Evolutionary conservation across 2,329 filamentous ascomycete species (phyloP).

Genomic region (Lachnellula arida): DNA sequence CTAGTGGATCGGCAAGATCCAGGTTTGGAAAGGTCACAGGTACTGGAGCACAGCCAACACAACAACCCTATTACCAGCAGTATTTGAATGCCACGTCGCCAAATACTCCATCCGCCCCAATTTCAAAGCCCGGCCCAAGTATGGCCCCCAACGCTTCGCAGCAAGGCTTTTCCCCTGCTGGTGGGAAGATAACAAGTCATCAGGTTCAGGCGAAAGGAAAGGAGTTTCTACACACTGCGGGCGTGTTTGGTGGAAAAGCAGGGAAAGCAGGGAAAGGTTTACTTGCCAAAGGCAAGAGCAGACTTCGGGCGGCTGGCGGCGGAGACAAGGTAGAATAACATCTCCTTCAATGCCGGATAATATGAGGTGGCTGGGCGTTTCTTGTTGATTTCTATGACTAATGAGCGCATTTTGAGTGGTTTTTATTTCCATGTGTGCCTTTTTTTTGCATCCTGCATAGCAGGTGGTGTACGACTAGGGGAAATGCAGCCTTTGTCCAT

Average conservation of each 20-base stretch:
- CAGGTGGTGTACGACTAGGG: constrained; percentile 31
- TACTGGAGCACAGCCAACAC: constrained; percentile 14
- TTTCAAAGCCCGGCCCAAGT: constrained; percentile 15
- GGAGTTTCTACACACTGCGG: constrained; percentile 80
- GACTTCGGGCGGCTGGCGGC: constrained; percentile 56
- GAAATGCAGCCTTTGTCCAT: constrained; percentile 28
- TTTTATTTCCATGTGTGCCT: constrained; percentile 16
- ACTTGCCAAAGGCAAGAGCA: constrained; percentile 85
- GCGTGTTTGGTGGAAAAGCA: constrained; percentile 62
- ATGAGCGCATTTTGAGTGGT: constrained; percentile 19
- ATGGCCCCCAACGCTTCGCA: constrained; percentile 18
- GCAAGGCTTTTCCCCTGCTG: constrained; percentile 23
- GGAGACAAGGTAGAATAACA: constrained; percentile 84
- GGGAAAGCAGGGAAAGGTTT: constrained; percentile 84
- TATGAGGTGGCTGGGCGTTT: constrained; percentile 30
- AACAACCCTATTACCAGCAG: constrained; percentile 53
- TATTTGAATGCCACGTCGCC: constrained; percentile 47
- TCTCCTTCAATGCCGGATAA: constrained; percentile 32
- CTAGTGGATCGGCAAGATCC: constrained; percentile 16
- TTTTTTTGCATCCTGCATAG: constrained; percentile 27
- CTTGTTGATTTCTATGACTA: constrained; percentile 22
- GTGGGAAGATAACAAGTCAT: constrained; percentile 28
- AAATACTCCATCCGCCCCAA: constrained; percentile 19
- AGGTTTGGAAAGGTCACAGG: constrained; percentile 21
- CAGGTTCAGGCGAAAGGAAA: constrained; percentile 67